Conservation (phyloP, 495 filamentous ascomycete genomes). For the Viridothelium virens region DNA sequence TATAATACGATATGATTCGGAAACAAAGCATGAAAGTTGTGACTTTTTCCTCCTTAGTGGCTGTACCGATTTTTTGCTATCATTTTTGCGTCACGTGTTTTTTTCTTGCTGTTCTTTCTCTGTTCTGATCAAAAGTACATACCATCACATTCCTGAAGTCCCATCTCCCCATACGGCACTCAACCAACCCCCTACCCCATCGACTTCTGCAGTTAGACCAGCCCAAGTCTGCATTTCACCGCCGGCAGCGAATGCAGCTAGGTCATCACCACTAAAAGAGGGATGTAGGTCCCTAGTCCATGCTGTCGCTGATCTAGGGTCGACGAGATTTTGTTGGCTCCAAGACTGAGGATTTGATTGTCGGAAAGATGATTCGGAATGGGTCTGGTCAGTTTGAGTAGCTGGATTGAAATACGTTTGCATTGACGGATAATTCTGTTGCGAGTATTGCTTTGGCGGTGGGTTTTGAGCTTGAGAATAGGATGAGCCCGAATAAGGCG, state of each 20-base stretch:
- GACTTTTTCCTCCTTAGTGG: no score
- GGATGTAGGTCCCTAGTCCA: slow-evolving; percentile 32
- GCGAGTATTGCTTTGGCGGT: neutral
- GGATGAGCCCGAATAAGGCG: slow-evolving; percentile 1
- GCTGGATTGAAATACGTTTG: neutral
- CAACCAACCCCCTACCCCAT: slow-evolving; percentile 11
- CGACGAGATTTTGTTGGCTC: slow-evolving; percentile 3
- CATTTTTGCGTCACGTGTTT: no score
- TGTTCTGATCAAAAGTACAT: neutral
- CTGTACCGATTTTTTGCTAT: no score
- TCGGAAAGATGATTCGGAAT: neutral
- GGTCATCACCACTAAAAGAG: slow-evolving; percentile 29
- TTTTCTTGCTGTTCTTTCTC: neutral
- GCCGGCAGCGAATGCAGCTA: slow-evolving; percentile 30
- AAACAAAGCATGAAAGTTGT: no score
- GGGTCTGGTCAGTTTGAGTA: slow-evolving; percentile 17
- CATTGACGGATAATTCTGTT: slow-evolving; percentile 5
- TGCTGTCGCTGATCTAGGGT: slow-evolving; percentile 21
- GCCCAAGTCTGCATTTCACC: slow-evolving; percentile 25
- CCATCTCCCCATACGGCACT: slow-evolving; percentile 13
- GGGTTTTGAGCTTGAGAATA: slow-evolving; percentile 6
- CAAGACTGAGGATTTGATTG: slow-evolving; percentile 16
- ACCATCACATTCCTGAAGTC: slow-evolving; percentile 5
- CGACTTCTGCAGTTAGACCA: slow-evolving; percentile 11
- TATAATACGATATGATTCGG: no score